These are phyloP conservation scores for Ceratocystis harringtonii DNA, from an alignment of 2,329 filamentous ascomycete genomes.

Conservation along the genomic window DNA sequence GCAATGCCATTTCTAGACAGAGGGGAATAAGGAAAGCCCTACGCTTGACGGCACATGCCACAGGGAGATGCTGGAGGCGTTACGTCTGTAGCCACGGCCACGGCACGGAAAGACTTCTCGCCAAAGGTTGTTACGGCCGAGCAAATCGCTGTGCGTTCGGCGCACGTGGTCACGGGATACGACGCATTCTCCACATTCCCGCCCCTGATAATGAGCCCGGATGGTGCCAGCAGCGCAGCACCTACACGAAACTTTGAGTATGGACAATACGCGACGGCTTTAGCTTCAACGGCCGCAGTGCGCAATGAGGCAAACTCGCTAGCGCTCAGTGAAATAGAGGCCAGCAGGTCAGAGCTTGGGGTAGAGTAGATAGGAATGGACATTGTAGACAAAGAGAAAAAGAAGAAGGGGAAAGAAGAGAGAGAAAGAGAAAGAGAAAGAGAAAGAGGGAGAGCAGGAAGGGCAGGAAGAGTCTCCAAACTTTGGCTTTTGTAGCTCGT, in stretches of 20 bases:
- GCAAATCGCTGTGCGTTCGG: conserved; percentile 77
- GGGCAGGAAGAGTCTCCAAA: neutral
- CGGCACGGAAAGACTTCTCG: conserved; percentile 49
- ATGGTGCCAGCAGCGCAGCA: conserved; percentile 51
- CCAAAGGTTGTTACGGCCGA: conserved; percentile 52
- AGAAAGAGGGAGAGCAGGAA: neutral
- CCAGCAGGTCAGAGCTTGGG: conserved; percentile 22
- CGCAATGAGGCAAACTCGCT: conserved; percentile 52
- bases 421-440: neutral
- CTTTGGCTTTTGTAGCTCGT: neutral
- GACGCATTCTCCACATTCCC: conserved; percentile 88
- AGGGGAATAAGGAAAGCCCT: conserved; percentile 25
- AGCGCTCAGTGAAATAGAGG: conserved; percentile 34
- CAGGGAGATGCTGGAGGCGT: conserved; percentile 59
- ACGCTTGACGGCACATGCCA: conserved; percentile 94
- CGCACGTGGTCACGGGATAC: conserved; percentile 91
- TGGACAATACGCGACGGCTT: conserved; percentile 71
- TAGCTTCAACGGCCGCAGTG: conserved; percentile 51
- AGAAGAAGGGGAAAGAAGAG: neutral
- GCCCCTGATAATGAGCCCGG: conserved; percentile 36
- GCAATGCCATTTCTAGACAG: neutral
- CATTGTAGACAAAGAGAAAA: conserved; percentile 2
- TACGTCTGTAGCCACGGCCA: conserved; percentile 77
- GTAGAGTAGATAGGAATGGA: conserved; percentile 20
- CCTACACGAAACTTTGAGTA: conserved; percentile 91